Evolutionary conservation across 352 stramenopile species (phyloP).

Genomic region (Phytopythium aichiense): DNA sequence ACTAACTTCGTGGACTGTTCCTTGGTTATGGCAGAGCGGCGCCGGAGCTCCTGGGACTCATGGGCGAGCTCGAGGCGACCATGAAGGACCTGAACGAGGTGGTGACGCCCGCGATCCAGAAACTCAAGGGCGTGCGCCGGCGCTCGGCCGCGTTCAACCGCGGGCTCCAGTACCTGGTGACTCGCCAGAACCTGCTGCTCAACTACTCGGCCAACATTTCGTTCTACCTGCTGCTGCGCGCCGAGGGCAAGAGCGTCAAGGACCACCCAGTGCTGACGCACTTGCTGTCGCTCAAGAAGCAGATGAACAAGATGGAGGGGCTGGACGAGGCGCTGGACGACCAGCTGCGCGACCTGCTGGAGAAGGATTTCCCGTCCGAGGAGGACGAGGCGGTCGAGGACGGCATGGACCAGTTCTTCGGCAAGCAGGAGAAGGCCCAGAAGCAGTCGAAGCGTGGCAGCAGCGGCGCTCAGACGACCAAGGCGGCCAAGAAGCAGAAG

Average conservation of each 20-base stretch:
- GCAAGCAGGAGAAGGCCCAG: conserved; percentile 16
- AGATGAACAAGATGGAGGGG: conserved; percentile 55
- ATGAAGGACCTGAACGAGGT: conserved; percentile 64
- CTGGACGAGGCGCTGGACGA: conserved; percentile 53
- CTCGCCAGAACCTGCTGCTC: conserved; percentile 75
- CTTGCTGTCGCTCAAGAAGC: conserved; percentile 70
- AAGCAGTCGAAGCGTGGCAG: conserved; percentile 27
- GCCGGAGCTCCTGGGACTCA: conserved; percentile 70
- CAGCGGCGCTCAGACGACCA: conserved; percentile 3
- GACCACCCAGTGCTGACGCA: conserved; percentile 80
- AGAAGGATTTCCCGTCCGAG: conserved; percentile 53
- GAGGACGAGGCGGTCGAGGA: conserved; percentile 36
- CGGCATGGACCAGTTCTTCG: conserved; percentile 71
- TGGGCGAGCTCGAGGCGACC: conserved; percentile 60
- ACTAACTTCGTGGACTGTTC: neutral
- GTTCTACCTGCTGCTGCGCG: conserved; percentile 80
- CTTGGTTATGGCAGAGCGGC: conserved; percentile 26
- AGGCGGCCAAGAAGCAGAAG: conserved; percentile 46
- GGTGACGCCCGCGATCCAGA: conserved; percentile 61
- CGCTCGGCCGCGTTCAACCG: conserved; percentile 54
- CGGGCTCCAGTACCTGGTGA: conserved; percentile 73
- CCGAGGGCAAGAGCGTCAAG: conserved; percentile 73
- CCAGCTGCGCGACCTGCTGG: conserved; percentile 65
- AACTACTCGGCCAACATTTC: conserved; percentile 86
- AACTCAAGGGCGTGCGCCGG: conserved; percentile 62